phyloP scores from a whole-genome alignment of 768 basidiomycete genomes.

The Amanita rubescens region DNA sequence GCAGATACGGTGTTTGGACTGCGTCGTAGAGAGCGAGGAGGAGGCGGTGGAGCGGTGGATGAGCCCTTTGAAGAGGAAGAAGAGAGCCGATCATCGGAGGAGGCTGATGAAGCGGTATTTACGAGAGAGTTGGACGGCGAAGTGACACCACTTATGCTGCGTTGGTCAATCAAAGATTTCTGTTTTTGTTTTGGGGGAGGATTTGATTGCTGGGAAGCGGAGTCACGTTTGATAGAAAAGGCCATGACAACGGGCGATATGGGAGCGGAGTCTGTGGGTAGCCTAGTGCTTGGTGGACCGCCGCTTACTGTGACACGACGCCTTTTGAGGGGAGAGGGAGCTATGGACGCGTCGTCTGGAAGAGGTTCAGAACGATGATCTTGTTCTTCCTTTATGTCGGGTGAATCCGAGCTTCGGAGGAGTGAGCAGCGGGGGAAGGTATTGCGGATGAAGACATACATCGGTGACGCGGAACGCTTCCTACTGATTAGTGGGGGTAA shows the following conservation, averaged over 20 bases:
- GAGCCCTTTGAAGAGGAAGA: conserved; percentile 17
- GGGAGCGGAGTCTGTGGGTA: conserved; percentile 41
- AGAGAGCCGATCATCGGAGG: conserved; percentile 3
- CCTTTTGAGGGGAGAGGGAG: conserved; percentile 47
- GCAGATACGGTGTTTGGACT: conserved; percentile 28
- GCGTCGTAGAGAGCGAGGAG: conserved; percentile 24
- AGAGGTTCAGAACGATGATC: conserved; percentile 38
- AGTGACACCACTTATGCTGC: conserved; percentile 41
- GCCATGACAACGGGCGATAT: conserved; percentile 64
- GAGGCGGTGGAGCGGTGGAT: conserved; percentile 1
- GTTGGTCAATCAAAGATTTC: conserved; percentile 63
- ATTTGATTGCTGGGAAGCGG: conserved; percentile 49
- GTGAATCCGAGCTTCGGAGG: conserved; percentile 33
- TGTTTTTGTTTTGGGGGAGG: conserved; percentile 63
- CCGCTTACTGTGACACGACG: conserved; percentile 69
- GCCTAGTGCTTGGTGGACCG: conserved; percentile 38
- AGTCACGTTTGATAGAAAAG: conserved; percentile 51
- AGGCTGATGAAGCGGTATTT: conserved; percentile 18
- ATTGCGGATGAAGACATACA: neutral
- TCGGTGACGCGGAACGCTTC: neutral
- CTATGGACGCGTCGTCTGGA: conserved; percentile 26
- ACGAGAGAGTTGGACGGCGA: conserved; percentile 23
- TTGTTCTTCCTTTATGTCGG: conserved; percentile 57
- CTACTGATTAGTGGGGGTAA: conserved; percentile 39
- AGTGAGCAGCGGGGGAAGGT: conserved; percentile 7